Percentiles rank a stretch among this genome's conserved stretches.
phyloP scores from a whole-genome alignment of 441 rosid genomes.

The Gossypium schwendimanii region DNA sequence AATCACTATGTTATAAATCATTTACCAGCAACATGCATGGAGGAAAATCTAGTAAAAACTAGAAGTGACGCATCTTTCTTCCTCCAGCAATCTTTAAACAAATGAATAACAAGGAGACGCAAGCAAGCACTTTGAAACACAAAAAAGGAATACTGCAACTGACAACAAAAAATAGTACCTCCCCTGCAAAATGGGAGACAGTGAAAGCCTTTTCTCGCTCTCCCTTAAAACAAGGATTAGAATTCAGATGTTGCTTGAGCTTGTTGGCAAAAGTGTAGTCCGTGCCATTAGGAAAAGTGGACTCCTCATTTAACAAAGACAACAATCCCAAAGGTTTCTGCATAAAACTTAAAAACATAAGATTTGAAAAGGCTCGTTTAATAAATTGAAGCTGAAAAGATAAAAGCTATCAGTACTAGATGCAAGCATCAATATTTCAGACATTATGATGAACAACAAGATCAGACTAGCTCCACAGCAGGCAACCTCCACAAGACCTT shows the following conservation, averaged over 20 bases:
- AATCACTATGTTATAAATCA: neutral
- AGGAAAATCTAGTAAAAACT: constrained; percentile 1
- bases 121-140: neutral
- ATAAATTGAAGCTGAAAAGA: constrained; percentile 4
- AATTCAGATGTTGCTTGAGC: constrained; percentile 76
- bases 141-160: neutral
- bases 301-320: constrained; percentile 91
- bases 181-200: constrained; percentile 91
- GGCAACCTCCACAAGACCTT: neutral
- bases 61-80: neutral
- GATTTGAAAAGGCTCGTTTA: neutral
- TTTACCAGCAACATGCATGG: neutral
- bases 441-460: neutral
- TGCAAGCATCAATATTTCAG: neutral
- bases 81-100: neutral
- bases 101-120: neutral
- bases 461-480: neutral
- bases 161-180: constrained; percentile 38
- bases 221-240: constrained; percentile 77
- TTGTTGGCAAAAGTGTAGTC: constrained; percentile 93
- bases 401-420: neutral
- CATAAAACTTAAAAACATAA: constrained; percentile 20
- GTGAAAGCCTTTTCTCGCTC: constrained; percentile 75
- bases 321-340: constrained; percentile 92
- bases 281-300: constrained; percentile 92